A percentile compares a stretch with the other conserved stretches of the same genome.
These are phyloP conservation scores for Rhodotorula graminis DNA, from an alignment of 768 basidiomycete genomes.

Conservation along the genomic window DNA sequence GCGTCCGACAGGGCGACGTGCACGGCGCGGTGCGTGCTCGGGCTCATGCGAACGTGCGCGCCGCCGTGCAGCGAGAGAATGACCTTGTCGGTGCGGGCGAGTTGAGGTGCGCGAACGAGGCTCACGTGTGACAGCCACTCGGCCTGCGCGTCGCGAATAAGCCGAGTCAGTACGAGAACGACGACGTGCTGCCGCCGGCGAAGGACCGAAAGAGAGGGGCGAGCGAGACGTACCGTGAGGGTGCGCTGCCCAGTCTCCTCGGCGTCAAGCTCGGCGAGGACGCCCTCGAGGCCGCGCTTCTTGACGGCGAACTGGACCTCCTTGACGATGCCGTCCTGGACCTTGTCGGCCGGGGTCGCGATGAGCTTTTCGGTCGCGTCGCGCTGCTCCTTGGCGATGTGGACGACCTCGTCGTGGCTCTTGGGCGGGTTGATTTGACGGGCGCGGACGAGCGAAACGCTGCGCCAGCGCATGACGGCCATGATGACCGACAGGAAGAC, in stretches of 20 bases:
- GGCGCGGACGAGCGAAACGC: background rate
- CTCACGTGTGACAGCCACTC: slow-evolving; percentile 49
- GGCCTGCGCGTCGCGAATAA: slow-evolving; percentile 57
- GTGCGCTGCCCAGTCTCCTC: background rate
- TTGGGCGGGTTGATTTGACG: background rate
- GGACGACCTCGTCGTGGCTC: background rate
- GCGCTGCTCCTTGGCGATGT: background rate
- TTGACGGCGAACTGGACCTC: background rate
- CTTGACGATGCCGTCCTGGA: background rate
- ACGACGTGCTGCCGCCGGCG: too few relatives aligned
- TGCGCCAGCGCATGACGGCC: background rate
- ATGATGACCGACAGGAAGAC: background rate
- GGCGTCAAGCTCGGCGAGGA: background rate
- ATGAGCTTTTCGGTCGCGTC: background rate
- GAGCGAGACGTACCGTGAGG: background rate
- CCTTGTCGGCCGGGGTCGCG: background rate
- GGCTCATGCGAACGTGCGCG: slow-evolving; percentile 83
- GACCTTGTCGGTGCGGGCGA: slow-evolving; percentile 60
- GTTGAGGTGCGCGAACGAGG: slow-evolving; percentile 42
- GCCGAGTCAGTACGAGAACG: background rate
- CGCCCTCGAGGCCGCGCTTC: background rate
- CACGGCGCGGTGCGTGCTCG: slow-evolving; percentile 76
- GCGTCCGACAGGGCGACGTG: slow-evolving; percentile 85
- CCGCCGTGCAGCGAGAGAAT: slow-evolving; percentile 89
- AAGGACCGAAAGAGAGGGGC: too few relatives aligned